Percentiles rank a stretch among this genome's conserved stretches.
These are phyloP conservation scores for Claviceps arundinis DNA, from an alignment of 2,329 filamentous ascomycete species.

Conservation along the genomic window DNA sequence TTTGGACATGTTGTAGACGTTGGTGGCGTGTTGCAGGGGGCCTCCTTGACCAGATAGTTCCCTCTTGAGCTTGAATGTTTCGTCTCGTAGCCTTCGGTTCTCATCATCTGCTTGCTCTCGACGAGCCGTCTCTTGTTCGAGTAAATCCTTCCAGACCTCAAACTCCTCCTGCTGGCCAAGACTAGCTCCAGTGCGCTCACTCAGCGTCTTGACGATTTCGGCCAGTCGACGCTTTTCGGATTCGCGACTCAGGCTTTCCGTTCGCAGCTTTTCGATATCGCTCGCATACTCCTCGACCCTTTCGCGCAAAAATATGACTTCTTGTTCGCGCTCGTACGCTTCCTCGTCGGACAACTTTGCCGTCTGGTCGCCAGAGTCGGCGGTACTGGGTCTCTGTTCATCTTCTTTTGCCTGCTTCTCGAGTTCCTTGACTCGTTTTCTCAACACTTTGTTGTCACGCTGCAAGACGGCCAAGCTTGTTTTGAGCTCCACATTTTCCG, in stretches of 20 bases:
- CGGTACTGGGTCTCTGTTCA: constrained; percentile 47
- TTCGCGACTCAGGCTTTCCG: constrained; percentile 67
- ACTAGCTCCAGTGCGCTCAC: constrained; percentile 34
- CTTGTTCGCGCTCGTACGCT: constrained; percentile 63
- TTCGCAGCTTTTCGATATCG: constrained; percentile 69
- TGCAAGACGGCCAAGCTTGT: constrained; percentile 79
- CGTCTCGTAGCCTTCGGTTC: constrained; percentile 69
- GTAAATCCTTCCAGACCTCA: constrained; percentile 89
- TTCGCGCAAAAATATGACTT: constrained; percentile 73
- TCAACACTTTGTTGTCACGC: constrained; percentile 76
- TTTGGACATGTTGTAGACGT: constrained; percentile 51
- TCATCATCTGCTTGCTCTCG: constrained; percentile 87
- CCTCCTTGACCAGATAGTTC: constrained; percentile 29
- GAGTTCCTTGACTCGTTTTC: constrained; percentile 70
- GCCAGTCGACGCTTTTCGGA: constrained; percentile 76
- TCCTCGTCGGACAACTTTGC: constrained; percentile 45
- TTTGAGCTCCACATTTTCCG: constrained; percentile 90
- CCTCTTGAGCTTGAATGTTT: constrained; percentile 60
- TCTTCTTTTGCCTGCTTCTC: constrained; percentile 66
- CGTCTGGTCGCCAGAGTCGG: constrained; percentile 47
- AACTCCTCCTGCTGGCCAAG: constrained; percentile 47
- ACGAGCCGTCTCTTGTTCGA: constrained; percentile 80
- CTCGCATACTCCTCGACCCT: constrained; percentile 72
- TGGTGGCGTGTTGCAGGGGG: constrained; percentile 43
- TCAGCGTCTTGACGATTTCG: constrained; percentile 54